Evolutionary conservation across 2,329 filamentous ascomycete genomes (phyloP).

Genomic region (Tolypocladium album): DNA sequence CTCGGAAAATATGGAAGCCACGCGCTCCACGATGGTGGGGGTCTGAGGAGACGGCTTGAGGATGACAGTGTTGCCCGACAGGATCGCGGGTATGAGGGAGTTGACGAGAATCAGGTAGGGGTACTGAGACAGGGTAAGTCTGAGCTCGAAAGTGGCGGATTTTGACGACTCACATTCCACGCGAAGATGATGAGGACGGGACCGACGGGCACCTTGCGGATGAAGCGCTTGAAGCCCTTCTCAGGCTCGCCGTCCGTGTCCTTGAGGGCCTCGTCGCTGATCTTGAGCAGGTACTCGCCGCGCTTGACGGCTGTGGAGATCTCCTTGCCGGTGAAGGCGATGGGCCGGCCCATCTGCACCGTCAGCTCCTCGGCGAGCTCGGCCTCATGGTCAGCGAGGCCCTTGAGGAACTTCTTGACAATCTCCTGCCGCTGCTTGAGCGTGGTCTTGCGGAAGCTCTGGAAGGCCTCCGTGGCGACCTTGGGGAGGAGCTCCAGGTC

Average conservation of each 20-base stretch:
- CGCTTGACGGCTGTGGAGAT: slow-evolving; percentile 76
- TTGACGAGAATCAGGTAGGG: slow-evolving; percentile 92
- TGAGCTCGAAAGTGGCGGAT: not conserved
- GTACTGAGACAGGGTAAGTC: slow-evolving; percentile 46
- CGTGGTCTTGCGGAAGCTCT: slow-evolving; percentile 63
- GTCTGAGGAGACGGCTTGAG: slow-evolving; percentile 94
- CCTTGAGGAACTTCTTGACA: slow-evolving; percentile 65
- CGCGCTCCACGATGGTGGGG: slow-evolving; percentile 80
- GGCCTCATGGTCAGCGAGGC: slow-evolving; percentile 63
- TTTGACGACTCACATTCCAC: slow-evolving; percentile 69
- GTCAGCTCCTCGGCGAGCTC: slow-evolving; percentile 77
- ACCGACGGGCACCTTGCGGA: slow-evolving; percentile 79
- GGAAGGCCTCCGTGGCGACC: slow-evolving; percentile 63
- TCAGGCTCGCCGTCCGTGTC: slow-evolving; percentile 77
- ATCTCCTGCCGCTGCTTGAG: slow-evolving; percentile 70
- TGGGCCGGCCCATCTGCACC: slow-evolving; percentile 90
- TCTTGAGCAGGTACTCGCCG: slow-evolving; percentile 75
- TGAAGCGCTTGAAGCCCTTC: slow-evolving; percentile 81
- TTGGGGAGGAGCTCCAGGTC: slow-evolving; percentile 65
- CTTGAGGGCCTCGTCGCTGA: slow-evolving; percentile 66
- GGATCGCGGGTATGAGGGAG: slow-evolving; percentile 80
- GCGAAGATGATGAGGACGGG: slow-evolving; percentile 85
- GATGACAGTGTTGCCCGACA: slow-evolving; percentile 84
- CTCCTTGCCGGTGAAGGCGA: slow-evolving; percentile 76
- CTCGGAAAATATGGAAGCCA: slow-evolving; percentile 63